A percentile compares a stretch with the other conserved stretches of the same genome.
Conservation (phyloP, 2,329 filamentous ascomycete genomes). For the Ramularia collo-cygni region DNA sequence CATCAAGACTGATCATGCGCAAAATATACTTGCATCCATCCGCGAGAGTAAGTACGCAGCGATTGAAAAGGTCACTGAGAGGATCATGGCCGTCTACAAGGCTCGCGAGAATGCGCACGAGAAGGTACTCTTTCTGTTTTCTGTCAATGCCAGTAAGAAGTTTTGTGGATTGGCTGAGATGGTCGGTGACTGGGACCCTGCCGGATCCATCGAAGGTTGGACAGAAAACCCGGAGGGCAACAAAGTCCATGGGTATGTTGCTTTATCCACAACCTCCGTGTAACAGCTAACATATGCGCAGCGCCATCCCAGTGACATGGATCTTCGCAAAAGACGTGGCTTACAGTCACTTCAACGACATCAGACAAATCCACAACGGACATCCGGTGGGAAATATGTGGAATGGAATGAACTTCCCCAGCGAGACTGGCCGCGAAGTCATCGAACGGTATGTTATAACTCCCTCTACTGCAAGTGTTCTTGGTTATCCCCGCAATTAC, state of each 20-base stretch:
- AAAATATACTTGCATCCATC: conserved; percentile 21
- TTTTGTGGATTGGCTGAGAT: conserved; percentile 29
- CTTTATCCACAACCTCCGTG: conserved; percentile 5
- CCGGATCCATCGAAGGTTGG: conserved; percentile 18
- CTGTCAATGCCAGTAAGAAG: conserved; percentile 24
- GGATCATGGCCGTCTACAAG: conserved; percentile 23
- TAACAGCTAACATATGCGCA: conserved; percentile 13
- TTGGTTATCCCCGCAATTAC: conserved; percentile 14
- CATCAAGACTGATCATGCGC: conserved; percentile 24
- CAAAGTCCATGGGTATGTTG: conserved; percentile 11
- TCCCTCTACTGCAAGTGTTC: conserved; percentile 17
- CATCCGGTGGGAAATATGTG: conserved; percentile 28
- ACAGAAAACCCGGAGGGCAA: conserved; percentile 7
- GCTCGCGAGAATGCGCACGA: conserved; percentile 13
- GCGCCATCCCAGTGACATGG: conserved; percentile 23
- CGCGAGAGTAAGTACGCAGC: conserved; percentile 16
- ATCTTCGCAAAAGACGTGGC: conserved; percentile 26
- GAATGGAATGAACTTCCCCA: conserved; percentile 27
- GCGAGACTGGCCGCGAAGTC: conserved; percentile 21
- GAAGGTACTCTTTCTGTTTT: conserved; percentile 26
- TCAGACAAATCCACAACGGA: conserved; percentile 18
- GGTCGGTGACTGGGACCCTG: conserved; percentile 17
- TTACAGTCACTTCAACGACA: conserved; percentile 22
- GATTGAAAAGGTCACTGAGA: conserved; percentile 20
- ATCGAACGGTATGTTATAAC: conserved; percentile 21